phyloP scores from a whole-genome alignment of 352 stramenopile species.

The Halophytophthora polymorphica region DNA sequence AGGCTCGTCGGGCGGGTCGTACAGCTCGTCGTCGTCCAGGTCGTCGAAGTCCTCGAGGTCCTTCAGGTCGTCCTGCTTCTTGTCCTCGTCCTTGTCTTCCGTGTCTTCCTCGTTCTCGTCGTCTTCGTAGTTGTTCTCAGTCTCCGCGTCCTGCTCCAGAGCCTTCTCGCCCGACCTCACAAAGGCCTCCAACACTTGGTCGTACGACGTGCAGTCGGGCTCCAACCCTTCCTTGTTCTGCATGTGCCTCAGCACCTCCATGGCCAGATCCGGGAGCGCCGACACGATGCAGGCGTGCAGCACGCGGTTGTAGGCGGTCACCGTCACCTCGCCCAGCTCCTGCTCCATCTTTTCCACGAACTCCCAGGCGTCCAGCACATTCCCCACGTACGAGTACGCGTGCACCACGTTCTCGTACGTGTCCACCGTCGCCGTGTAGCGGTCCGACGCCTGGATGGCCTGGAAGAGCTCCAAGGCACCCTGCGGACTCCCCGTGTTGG shows the following conservation, averaged over 20 bases:
- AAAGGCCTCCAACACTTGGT: slow-evolving; percentile 55
- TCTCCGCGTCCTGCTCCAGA: slow-evolving; percentile 19
- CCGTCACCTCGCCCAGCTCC: slow-evolving; percentile 33
- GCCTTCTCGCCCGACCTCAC: slow-evolving; percentile 20
- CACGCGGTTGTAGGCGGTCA: slow-evolving; percentile 54
- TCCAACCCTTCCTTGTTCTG: slow-evolving; percentile 17
- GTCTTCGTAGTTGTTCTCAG: slow-evolving; percentile 15
- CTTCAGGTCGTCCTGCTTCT: slow-evolving; percentile 8
- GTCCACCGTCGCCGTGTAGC: slow-evolving; percentile 29
- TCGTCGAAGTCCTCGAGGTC: slow-evolving; percentile 1
- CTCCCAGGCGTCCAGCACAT: slow-evolving; percentile 38
- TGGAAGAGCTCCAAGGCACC: slow-evolving; percentile 50
- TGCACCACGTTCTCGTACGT: slow-evolving; percentile 51
- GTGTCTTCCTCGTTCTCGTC: slow-evolving; percentile 15
- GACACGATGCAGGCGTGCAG: slow-evolving; percentile 52
- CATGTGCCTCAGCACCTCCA: slow-evolving; percentile 46
- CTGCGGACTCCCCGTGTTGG: slow-evolving; percentile 40
- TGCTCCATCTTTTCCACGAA: slow-evolving; percentile 42
- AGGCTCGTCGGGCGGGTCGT: neutral
- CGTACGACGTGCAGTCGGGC: slow-evolving; percentile 52
- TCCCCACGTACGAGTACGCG: slow-evolving; percentile 46
- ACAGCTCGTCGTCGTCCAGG: neutral
- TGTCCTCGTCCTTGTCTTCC: slow-evolving; percentile 12
- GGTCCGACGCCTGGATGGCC: slow-evolving; percentile 39
- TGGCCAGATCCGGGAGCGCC: slow-evolving; percentile 28